These are phyloP conservation scores for Penicillium lagena DNA, from an alignment of 495 filamentous ascomycete genomes.

Conservation along the genomic window DNA sequence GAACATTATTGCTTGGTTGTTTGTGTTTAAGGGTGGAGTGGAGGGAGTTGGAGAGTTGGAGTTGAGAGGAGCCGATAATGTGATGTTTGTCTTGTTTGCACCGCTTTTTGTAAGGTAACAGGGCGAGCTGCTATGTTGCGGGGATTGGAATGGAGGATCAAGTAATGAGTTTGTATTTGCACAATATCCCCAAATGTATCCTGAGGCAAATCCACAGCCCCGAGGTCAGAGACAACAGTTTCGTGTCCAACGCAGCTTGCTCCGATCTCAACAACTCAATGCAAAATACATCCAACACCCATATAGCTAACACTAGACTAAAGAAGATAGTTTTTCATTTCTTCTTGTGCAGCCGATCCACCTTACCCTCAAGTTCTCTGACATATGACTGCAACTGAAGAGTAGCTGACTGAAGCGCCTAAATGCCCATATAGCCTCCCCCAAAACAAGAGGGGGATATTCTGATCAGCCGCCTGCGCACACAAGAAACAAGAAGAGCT, in stretches of 20 bases:
- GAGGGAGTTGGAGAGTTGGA: slow-evolving; percentile 2
- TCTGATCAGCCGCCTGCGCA: not conserved
- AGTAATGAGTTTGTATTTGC: too few species aligned
- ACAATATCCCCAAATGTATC: too few species aligned
- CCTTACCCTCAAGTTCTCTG: slow-evolving; percentile 70
- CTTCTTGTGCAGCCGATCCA: slow-evolving; percentile 63
- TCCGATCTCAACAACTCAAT: too few species aligned
- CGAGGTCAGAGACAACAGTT: too few species aligned
- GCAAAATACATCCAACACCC: too few species aligned
- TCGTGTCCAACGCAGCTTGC: too few species aligned
- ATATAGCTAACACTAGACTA: not conserved
- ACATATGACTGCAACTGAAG: slow-evolving; percentile 81
- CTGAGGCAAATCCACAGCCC: too few species aligned
- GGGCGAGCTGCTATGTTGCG: too few species aligned
- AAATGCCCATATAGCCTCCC: not conserved
- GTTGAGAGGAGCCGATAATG: not conserved
- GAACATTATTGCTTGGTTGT: slow-evolving; percentile 37
- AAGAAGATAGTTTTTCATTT: slow-evolving; percentile 29
- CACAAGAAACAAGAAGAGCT: not conserved
- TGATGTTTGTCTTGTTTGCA: slow-evolving; percentile 1
- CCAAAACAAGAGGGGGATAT: too few species aligned
- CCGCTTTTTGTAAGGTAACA: too few species aligned
- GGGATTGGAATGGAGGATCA: too few species aligned
- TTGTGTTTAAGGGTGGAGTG: not conserved
- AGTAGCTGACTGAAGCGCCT: slow-evolving; percentile 86